Conservation (phyloP, 306 rosid species). For the Quercus wislizeni region DNA sequence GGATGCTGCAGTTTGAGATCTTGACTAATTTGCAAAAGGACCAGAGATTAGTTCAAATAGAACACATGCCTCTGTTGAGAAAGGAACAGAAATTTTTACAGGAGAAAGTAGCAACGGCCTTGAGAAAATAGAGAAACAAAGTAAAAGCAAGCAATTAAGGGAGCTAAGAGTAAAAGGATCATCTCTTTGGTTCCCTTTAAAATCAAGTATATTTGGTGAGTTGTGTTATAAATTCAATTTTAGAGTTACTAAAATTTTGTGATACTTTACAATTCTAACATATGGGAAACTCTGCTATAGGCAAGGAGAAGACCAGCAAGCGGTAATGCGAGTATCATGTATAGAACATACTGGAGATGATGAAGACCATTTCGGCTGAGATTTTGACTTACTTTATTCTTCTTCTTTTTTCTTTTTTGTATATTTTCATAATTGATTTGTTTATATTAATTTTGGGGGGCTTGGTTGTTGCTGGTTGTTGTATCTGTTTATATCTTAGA, state of each 20-base stretch:
- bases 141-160: slow-evolving; percentile 51
- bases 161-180: slow-evolving; percentile 81
- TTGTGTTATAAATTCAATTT: slow-evolving; percentile 9
- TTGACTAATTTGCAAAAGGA: too few relatives aligned
- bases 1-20: too few relatives aligned
- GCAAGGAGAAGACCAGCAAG: slow-evolving; percentile 69
- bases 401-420: neutral
- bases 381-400: slow-evolving; percentile 16
- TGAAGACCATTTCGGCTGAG: slow-evolving; percentile 12
- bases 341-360: slow-evolving; percentile 25
- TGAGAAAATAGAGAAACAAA: slow-evolving; percentile 42
- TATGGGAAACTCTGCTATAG: slow-evolving; percentile 29
- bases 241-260: slow-evolving; percentile 1
- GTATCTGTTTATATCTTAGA: too few relatives aligned
- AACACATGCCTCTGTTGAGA: slow-evolving; percentile 23
- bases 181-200: slow-evolving; percentile 67
- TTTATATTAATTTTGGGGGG: neutral
- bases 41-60: too few relatives aligned
- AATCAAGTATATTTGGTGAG: slow-evolving; percentile 78
- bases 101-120: slow-evolving; percentile 66
- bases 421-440: neutral
- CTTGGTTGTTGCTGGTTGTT: too few relatives aligned
- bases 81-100: slow-evolving; percentile 41
- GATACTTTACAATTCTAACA: slow-evolving; percentile 27
- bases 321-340: slow-evolving; percentile 34